Percentiles rank a stretch among this genome's conserved stretches.
Conservation (phyloP, 163 green algal genomes). For the Chlamydomonas reinhardtii region DNA sequence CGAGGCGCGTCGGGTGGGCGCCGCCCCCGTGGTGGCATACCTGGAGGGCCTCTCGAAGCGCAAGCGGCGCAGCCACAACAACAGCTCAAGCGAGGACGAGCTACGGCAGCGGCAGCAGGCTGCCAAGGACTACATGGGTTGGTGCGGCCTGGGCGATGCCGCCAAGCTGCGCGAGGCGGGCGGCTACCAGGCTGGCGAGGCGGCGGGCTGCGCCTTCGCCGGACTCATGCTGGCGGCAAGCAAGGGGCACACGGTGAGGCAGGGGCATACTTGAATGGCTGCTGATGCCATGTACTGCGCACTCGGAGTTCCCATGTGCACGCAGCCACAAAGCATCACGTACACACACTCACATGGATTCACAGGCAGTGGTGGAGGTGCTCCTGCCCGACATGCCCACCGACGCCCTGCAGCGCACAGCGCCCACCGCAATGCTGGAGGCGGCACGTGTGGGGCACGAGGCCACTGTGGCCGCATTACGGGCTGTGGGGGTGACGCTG, state of each 20-base stretch:
- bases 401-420: neutral
- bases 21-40: slow-evolving; percentile 44
- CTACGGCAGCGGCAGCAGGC: neutral
- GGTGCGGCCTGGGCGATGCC: neutral
- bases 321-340: too few species aligned
- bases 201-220: neutral
- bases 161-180: neutral
- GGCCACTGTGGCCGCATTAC: neutral
- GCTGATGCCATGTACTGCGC: too few species aligned
- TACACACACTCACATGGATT: neutral
- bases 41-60: slow-evolving; percentile 14
- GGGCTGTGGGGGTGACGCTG: neutral
- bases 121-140: neutral
- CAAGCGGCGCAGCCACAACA: neutral
- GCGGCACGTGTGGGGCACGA: slow-evolving; percentile 1
- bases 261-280: too few species aligned
- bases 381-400: neutral
- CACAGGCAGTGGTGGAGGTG: neutral
- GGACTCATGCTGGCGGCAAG: neutral
- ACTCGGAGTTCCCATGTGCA: too few species aligned
- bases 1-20: slow-evolving; percentile 62
- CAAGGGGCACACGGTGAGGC: neutral
- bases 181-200: neutral
- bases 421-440: slow-evolving; percentile 17
- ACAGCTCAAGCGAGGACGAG: neutral